Evolutionary conservation across 192 early-diverging fungal genomes (phyloP).

Genomic region (Entrophospora sp.): DNA sequence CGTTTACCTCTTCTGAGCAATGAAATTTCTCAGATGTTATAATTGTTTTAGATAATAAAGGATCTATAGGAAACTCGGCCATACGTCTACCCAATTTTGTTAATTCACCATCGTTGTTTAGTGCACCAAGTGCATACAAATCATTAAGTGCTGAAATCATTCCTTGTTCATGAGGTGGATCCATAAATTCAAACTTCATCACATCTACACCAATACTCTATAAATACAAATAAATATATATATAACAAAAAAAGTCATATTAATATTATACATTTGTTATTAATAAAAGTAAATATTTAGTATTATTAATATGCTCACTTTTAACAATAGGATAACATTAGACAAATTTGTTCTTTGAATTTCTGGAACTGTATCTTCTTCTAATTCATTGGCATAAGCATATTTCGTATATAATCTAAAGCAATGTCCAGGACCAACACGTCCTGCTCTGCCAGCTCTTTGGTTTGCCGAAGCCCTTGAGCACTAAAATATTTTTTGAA

Average conservation of each 20-base stretch:
- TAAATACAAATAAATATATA: not conserved
- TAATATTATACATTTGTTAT: not conserved
- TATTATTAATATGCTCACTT: slow-evolving; percentile 33
- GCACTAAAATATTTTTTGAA: slow-evolving; percentile 30
- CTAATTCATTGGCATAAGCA: slow-evolving; percentile 89
- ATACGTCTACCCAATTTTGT: slow-evolving; percentile 94
- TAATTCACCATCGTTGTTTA: slow-evolving; percentile 87
- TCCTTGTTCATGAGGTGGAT: slow-evolving; percentile 89
- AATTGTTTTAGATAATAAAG: slow-evolving; percentile 87
- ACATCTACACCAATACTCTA: slow-evolving; percentile 91
- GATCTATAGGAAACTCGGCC: slow-evolving; percentile 98
- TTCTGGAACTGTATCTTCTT: slow-evolving; percentile 90
- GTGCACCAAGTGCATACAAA: slow-evolving; percentile 82
- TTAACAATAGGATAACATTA: slow-evolving; percentile 83
- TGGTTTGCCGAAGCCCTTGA: slow-evolving; percentile 92
- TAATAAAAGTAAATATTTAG: not conserved
- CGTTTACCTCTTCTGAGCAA: slow-evolving; percentile 83
- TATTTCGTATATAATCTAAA: slow-evolving; percentile 92
- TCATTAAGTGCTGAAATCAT: slow-evolving; percentile 88
- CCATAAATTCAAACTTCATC: slow-evolving; percentile 97
- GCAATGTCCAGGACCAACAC: slow-evolving; percentile 95
- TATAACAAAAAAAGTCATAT: not conserved
- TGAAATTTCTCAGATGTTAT: slow-evolving; percentile 86
- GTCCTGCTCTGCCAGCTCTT: slow-evolving; percentile 89
- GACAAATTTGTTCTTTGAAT: slow-evolving; percentile 94